Conservation (phyloP, 441 rosid genomes). For the Syzygium malaccense region DNA sequence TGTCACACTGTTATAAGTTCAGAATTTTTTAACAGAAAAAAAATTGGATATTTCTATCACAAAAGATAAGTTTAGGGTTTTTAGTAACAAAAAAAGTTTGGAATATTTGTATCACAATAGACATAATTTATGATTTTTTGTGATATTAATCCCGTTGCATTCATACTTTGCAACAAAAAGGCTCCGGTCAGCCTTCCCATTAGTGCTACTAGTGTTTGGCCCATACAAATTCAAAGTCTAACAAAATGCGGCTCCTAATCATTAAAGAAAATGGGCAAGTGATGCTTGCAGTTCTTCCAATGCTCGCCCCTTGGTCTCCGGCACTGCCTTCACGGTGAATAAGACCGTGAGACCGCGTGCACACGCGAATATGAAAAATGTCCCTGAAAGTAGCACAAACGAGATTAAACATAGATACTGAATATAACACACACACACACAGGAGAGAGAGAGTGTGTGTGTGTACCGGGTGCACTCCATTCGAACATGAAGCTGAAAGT, state of each 20-base stretch:
- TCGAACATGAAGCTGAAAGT: slow-evolving; percentile 48
- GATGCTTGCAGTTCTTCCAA: slow-evolving; percentile 51
- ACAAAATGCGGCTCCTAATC: background rate
- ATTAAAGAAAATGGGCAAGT: background rate
- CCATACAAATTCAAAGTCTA: background rate
- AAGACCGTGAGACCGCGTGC: slow-evolving; percentile 20
- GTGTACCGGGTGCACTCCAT: slow-evolving; percentile 56
- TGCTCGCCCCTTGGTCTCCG: slow-evolving; percentile 48
- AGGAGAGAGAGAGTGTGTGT: background rate
- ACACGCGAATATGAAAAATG: slow-evolving; percentile 38
- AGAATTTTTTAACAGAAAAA: too few species aligned
- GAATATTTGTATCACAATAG: too few species aligned
- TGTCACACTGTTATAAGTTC: too few species aligned
- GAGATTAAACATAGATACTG: background rate
- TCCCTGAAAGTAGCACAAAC: slow-evolving; percentile 20
- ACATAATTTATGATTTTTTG: too few species aligned
- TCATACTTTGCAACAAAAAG: background rate
- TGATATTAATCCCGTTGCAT: too few species aligned
- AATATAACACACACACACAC: background rate
- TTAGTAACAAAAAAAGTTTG: too few species aligned
- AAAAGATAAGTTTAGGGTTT: too few species aligned
- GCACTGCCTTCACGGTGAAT: slow-evolving; percentile 39
- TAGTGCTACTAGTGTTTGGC: slow-evolving; percentile 7
- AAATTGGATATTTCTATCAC: too few species aligned
- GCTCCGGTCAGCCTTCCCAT: background rate